A percentile compares a stretch with the other conserved stretches of the same genome.
Evolutionary conservation across 768 basidiomycete species (phyloP).

Genomic region (Phallus indusiatus): DNA sequence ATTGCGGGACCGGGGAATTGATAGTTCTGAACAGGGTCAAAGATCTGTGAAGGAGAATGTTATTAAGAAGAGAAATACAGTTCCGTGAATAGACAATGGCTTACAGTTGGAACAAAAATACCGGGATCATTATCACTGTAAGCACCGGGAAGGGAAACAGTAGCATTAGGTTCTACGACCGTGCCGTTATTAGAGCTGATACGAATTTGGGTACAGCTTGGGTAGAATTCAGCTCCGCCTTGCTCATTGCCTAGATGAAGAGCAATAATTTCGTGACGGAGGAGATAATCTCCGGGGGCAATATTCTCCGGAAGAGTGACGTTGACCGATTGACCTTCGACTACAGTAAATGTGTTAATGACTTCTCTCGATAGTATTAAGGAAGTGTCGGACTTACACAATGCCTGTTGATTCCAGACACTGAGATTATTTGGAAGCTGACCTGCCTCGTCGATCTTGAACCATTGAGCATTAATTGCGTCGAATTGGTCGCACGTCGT

Average conservation of each 20-base stretch:
- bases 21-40: slow-evolving; percentile 27
- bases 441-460: slow-evolving; percentile 58
- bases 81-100: not conserved
- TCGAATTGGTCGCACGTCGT: slow-evolving; percentile 53
- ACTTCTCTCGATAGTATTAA: not conserved
- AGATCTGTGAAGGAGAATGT: slow-evolving; percentile 16
- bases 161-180: slow-evolving; percentile 26
- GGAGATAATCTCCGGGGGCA: slow-evolving; percentile 59
- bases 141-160: slow-evolving; percentile 62
- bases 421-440: slow-evolving; percentile 23
- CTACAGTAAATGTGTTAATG: slow-evolving; percentile 16
- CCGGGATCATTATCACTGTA: slow-evolving; percentile 66
- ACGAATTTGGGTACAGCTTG: slow-evolving; percentile 50
- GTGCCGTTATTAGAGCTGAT: slow-evolving; percentile 49
- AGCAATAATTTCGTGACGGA: slow-evolving; percentile 75
- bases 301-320: slow-evolving; percentile 32
- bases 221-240: slow-evolving; percentile 76
- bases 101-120: slow-evolving; percentile 46
- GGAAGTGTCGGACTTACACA: slow-evolving; percentile 33
- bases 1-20: slow-evolving; percentile 44
- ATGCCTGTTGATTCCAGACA: slow-evolving; percentile 43
- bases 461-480: slow-evolving; percentile 52
- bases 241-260: slow-evolving; percentile 49
- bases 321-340: slow-evolving; percentile 25
- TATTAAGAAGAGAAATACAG: not conserved